Evolutionary conservation across 78 protist species (phyloP), one percentile per base, ranked within the genome.

Genomic region (Dictyostelium citrinum): DNA sequence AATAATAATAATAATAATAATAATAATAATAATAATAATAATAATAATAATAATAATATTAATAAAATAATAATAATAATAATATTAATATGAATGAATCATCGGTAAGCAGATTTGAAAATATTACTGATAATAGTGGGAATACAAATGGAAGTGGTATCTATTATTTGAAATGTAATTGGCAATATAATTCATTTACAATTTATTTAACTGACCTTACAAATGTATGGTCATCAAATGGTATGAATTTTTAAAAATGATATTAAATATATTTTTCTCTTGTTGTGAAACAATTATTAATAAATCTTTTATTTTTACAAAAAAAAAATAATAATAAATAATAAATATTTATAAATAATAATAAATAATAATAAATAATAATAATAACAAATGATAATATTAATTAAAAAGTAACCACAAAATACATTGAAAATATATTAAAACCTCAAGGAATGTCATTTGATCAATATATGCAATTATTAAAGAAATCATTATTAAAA

Each of bases 371-470:
- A n/a, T n/a, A n/a, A n/a, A n/a, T n/a, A n/a, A n/a, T n/a, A n/a
- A n/a, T n/a, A n/a, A n/a, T n/a, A n/a, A n/a, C n/a, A n/a, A n/a
- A n/a, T n/a, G n/a, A n/a, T n/a, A n/a, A n/a, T n/a, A n/a, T n/a
- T n/a, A n/a, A n/a, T n/a, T n/a, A 0, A 55, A 55, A 20, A 86
- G 92, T 61, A 61, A 37, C 60, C 2, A 45, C 37, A 16, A 75
- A 86, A 76, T 77, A 61, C 33, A 86, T 86, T 9, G 92, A 86
- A 20, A 86, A 51, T 39, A 60, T 77, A 41, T 86, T 86, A 31
- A 86, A 86, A 61, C 92, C 92, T 20, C 43, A 55, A 75, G 83
- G 82, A 14, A 75, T 86, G 84, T 20, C 74, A 9, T 37, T 45
- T 61, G 83, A 75, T n/a, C 74, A 86, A 14, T 86, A 60, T 29